phyloP scores from a whole-genome alignment of 768 basidiomycete species.

The Mycena galericulata region DNA sequence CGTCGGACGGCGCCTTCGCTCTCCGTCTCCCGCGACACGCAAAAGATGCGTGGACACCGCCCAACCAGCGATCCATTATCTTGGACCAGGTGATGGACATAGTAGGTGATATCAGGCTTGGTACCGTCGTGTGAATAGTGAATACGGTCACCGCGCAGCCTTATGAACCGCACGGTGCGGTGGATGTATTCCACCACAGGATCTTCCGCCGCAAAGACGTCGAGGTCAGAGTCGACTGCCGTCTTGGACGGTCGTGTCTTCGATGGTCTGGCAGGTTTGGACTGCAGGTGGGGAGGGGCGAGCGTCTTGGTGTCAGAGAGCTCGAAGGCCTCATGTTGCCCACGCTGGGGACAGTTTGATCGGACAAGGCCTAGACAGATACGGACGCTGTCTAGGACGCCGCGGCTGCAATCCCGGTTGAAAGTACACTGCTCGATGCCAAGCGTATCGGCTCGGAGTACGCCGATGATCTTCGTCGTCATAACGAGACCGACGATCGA shows the following conservation, averaged over 20 bases:
- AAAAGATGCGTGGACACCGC: slow-evolving; percentile 12
- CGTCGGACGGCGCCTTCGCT: not conserved
- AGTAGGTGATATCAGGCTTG: slow-evolving; percentile 7
- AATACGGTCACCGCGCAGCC: slow-evolving; percentile 3
- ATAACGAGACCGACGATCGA: slow-evolving; percentile 9
- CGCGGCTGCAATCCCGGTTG: slow-evolving; percentile 11
- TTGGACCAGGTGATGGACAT: slow-evolving; percentile 18
- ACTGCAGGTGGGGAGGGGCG: slow-evolving; percentile 6
- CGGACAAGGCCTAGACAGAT: slow-evolving; percentile 12
- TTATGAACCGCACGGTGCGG: slow-evolving; percentile 12
- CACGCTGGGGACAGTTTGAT: slow-evolving; percentile 12
- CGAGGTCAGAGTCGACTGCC: no score
- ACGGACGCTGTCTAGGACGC: slow-evolving; percentile 12
- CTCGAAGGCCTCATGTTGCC: slow-evolving; percentile 19
- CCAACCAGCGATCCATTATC: slow-evolving; percentile 14
- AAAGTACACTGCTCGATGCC: slow-evolving; percentile 16
- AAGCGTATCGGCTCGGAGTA: slow-evolving; percentile 19
- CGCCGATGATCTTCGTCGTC: slow-evolving; percentile 7
- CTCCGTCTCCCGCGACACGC: slow-evolving; percentile 16
- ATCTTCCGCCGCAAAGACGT: slow-evolving; percentile 8
- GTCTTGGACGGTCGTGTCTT: no score
- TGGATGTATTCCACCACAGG: slow-evolving; percentile 11
- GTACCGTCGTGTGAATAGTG: slow-evolving; percentile 2
- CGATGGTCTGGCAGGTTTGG: not conserved
- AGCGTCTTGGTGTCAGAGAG: not conserved